These are phyloP conservation scores for Hypoxylon sp. DNA, from an alignment of 2,329 filamentous ascomycete genomes.

Conservation along the genomic window DNA sequence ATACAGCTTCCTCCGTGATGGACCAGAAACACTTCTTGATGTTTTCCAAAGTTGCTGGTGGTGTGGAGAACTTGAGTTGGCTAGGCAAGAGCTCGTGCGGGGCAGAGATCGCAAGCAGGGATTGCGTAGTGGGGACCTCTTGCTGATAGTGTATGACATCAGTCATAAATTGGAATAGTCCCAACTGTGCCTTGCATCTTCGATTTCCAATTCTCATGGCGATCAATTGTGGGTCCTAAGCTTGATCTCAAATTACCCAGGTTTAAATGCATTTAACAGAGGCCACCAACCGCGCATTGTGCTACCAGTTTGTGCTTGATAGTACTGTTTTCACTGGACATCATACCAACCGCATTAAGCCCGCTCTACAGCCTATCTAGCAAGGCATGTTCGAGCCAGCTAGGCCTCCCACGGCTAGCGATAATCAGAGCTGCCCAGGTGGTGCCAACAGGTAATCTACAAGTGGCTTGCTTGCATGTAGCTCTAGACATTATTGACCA, in stretches of 20 bases:
- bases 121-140: background rate
- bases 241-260: background rate
- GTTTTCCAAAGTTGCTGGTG: constrained; percentile 17
- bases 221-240: constrained; percentile 7
- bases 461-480: constrained; percentile 4
- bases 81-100: constrained; percentile 18
- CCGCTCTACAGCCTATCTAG: no score
- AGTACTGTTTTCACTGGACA: background rate
- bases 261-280: background rate
- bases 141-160: constrained; percentile 30
- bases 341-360: background rate
- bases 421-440: constrained; percentile 14
- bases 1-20: constrained; percentile 3
- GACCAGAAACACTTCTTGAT: constrained; percentile 25
- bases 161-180: constrained; percentile 7
- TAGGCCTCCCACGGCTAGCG: constrained; percentile 9
- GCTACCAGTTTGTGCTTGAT: background rate
- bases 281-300: background rate
- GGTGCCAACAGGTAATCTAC: constrained; percentile 8
- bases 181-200: constrained; percentile 31
- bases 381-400: background rate
- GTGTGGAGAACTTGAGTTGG: constrained; percentile 29
- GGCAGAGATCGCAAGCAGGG: constrained; percentile 22
- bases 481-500: constrained; percentile 20
- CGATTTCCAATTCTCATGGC: background rate